phyloP scores from a whole-genome alignment of 495 filamentous ascomycete species.

The Oidiodendron maius region DNA sequence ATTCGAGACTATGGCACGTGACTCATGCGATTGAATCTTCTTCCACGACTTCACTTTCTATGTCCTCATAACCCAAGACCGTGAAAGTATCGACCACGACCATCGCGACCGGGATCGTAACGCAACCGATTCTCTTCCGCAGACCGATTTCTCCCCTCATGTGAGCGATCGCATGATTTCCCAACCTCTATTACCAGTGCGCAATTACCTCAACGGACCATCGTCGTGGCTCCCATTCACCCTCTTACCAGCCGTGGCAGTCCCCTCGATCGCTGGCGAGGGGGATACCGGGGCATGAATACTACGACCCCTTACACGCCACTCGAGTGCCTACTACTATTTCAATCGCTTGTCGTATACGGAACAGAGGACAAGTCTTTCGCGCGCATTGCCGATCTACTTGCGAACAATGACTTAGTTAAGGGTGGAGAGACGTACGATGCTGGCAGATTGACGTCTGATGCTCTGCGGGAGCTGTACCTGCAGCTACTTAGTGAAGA shows the following conservation, averaged over 20 bases:
- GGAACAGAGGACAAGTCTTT: conserved; percentile 63
- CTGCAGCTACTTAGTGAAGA: conserved; percentile 72
- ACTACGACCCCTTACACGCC: conserved; percentile 59
- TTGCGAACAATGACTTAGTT: conserved; percentile 66
- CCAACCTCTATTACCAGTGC: not conserved
- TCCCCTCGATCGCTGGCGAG: conserved; percentile 52
- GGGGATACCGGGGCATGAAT: conserved; percentile 50
- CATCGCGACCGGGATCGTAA: conserved; percentile 2
- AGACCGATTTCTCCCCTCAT: not conserved
- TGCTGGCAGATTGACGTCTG: conserved; percentile 64
- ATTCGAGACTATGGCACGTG: too few species aligned
- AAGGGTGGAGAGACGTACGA: conserved; percentile 63
- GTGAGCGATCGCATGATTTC: not conserved
- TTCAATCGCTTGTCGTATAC: conserved; percentile 70
- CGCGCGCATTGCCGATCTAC: conserved; percentile 60
- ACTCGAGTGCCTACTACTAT: conserved; percentile 83
- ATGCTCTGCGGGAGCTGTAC: conserved; percentile 73
- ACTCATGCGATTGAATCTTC: conserved; percentile 1
- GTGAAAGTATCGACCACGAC: not conserved
- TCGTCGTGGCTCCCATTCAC: conserved; percentile 24
- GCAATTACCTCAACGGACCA: not conserved
- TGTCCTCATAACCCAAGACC: conserved; percentile 11
- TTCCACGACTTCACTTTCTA: conserved; percentile 3
- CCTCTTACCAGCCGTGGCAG: conserved; percentile 28
- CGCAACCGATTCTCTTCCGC: conserved; percentile 3